Evolutionary conservation across 1,139 yeast species (phyloP), one percentile per base, ranked within the genome.

Genomic region (Taiozyma sp.): DNA sequence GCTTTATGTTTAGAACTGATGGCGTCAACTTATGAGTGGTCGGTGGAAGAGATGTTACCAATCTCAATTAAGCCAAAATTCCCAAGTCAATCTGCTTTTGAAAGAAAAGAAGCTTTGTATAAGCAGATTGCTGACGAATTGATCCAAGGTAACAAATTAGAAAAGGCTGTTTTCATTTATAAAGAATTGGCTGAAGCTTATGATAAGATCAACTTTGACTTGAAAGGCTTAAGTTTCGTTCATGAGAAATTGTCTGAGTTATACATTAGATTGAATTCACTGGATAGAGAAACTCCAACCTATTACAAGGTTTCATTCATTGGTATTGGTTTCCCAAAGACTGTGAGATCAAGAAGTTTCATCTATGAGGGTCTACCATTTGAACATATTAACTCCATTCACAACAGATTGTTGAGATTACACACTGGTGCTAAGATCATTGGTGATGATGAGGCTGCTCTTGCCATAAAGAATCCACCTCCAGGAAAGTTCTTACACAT

Each of bases 311-410:
- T 90, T 51, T 79, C 88, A 24, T 88, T 86, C 61, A 79, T 88
- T 66, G 97, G 97, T 19, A 80, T 79, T 49, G 96, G 96, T 4
- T 90, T 90, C 76, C 96, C 96, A 13, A 74, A 74, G 40, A 80
- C 91, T 46, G 77, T 87, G 51, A 75, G 96, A 63, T 87, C 88
- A 48, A 81, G 86, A 62, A 83, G 82, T 55, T 91, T 85, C 65
- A 85, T 90, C 51, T 88, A 85, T 65, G 96, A 90, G 70, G 96
- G 96, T 14, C 74, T 83, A 49, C 92, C 96, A 29, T 90, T 88
- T 70, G 97, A 90, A 65, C 95, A 88, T 66, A 84, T 90, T 51
- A 84, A 91, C 7, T 84, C 95, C 2, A 86, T 90, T 65, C 92
- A 87, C 61, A 90, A 85, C 62, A 76, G 96, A 60, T 72, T 90